A percentile compares a stretch with the other conserved stretches of the same genome.
Evolutionary conservation across 495 filamentous ascomycete species (phyloP).

Genomic region (Bombardia bombarda): DNA sequence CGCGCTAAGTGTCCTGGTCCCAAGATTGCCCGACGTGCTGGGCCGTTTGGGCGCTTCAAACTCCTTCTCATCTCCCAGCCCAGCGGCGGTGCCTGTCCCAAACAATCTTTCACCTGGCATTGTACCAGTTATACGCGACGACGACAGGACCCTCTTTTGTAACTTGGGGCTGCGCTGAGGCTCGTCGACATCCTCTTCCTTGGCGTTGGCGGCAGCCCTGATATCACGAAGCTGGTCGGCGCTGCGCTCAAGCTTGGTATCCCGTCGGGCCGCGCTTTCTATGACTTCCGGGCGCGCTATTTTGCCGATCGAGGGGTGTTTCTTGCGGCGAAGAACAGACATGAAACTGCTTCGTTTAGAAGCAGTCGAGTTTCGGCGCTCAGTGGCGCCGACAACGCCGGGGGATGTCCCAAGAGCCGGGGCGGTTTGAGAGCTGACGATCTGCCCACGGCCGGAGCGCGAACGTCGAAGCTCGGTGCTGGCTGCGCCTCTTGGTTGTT

Average conservation of each 20-base stretch:
- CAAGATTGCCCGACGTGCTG: constrained; percentile 23
- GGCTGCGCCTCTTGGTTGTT: background rate
- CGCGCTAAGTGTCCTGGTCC: constrained; percentile 20
- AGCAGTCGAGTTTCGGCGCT: constrained; percentile 4
- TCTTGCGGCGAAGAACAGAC: constrained; percentile 40
- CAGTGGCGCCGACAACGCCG: background rate
- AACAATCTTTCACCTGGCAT: constrained; percentile 1
- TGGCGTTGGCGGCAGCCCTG: constrained; percentile 1
- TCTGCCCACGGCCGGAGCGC: constrained; percentile 28
- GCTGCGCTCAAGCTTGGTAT: constrained; percentile 44
- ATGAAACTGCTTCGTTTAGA: constrained; percentile 30
- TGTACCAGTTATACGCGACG: constrained; percentile 5
- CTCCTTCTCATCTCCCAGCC: constrained; percentile 3
- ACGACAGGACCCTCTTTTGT: constrained; percentile 21
- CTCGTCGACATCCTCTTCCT: background rate
- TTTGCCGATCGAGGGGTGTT: constrained; percentile 25
- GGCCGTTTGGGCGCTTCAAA: constrained; percentile 9
- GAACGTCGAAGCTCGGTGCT: constrained; percentile 15
- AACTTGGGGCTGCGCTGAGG: constrained; percentile 18
- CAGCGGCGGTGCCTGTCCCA: background rate
- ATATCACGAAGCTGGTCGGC: constrained; percentile 29
- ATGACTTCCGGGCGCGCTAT: constrained; percentile 33
- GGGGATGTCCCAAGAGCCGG: constrained; percentile 5
- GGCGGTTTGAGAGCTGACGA: constrained; percentile 18
- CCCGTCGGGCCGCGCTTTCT: constrained; percentile 42